Evolutionary conservation across 768 basidiomycete species (phyloP).

Genomic region (Lyophyllum semitale): DNA sequence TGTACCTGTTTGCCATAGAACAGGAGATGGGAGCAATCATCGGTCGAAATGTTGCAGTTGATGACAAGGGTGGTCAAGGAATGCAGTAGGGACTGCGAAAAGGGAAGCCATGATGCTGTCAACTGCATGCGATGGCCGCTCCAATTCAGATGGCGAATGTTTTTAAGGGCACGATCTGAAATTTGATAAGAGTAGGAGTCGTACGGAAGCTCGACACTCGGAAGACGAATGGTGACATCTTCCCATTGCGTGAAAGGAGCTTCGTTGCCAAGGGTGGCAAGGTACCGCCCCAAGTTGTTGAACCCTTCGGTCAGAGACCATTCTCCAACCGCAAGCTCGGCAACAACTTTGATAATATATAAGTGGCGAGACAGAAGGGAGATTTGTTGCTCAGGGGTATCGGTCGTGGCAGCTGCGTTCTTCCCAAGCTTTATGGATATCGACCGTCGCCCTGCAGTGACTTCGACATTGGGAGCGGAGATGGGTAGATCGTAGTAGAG

Average conservation of each 20-base stretch:
- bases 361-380: neutral
- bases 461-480: neutral
- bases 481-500: neutral
- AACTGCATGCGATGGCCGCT: conserved; percentile 7
- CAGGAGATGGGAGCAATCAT: neutral
- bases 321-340: neutral
- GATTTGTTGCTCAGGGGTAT: neutral
- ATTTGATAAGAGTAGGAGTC: neutral
- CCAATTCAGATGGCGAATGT: conserved; percentile 7
- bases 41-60: neutral
- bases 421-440: neutral
- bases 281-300: neutral
- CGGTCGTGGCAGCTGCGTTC: neutral
- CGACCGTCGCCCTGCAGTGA: neutral
- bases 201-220: neutral
- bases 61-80: conserved; percentile 3
- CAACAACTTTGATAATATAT: neutral
- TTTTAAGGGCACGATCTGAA: neutral
- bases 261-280: neutral
- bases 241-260: neutral
- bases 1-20: neutral
- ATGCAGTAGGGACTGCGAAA: conserved; percentile 1
- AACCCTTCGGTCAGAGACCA: neutral
- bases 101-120: conserved; percentile 9
- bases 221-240: neutral